Evolutionary conservation across 202 grass and related monocot species (phyloP).

Genomic region (Miscanthus sacchariflorus): DNA sequence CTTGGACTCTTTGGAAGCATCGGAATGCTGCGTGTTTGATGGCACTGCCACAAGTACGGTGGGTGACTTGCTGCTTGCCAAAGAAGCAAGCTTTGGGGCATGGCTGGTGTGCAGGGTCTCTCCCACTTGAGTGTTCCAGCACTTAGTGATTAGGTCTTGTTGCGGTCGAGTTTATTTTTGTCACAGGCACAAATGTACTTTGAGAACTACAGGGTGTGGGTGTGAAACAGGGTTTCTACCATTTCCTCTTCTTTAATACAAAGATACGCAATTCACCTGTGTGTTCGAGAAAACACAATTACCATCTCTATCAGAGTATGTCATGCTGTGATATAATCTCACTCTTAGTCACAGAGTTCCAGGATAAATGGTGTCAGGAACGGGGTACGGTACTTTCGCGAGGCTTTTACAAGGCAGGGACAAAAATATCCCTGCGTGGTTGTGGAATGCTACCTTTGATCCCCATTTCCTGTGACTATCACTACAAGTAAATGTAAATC

Average conservation of each 20-base stretch:
- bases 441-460: background rate
- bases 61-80: background rate
- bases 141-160: background rate
- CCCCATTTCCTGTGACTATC: background rate
- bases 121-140: background rate
- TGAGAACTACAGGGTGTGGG: background rate
- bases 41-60: background rate
- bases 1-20: background rate
- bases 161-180: background rate
- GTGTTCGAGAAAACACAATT: background rate
- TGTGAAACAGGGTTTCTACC: background rate
- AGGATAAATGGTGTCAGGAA: background rate
- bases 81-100: background rate
- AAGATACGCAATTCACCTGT: background rate
- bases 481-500: constrained; percentile 24
- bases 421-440: background rate
- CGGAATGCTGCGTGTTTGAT: background rate
- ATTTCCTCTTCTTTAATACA: background rate
- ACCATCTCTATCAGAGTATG: background rate
- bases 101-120: background rate
- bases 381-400: background rate
- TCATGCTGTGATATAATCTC: constrained; percentile 27
- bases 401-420: background rate
- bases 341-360: background rate
- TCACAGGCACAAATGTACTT: background rate